Conservation (phyloP, 2,329 filamentous ascomycete species). For the Amesomyces nigricolor region DNA sequence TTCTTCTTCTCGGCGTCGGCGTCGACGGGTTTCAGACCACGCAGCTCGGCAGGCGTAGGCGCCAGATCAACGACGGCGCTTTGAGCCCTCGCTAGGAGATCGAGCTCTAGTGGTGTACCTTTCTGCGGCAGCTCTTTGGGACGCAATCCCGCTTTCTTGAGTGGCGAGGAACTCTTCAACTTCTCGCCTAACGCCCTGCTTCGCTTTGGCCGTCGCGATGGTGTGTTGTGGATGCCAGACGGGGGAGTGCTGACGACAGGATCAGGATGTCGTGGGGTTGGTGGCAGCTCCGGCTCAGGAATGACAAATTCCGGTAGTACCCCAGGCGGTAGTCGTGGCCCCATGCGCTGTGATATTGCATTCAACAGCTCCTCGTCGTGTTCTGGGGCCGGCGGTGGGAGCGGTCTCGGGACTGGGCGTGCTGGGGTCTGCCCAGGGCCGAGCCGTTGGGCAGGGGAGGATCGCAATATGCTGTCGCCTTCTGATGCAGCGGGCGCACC, state of each 20-base stretch:
- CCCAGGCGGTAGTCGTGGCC: slow-evolving; percentile 33
- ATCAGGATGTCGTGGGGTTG: slow-evolving; percentile 49
- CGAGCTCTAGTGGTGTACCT: neutral
- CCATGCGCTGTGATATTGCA: slow-evolving; percentile 35
- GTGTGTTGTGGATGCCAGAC: slow-evolving; percentile 54
- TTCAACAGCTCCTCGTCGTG: slow-evolving; percentile 40
- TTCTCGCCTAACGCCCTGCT: slow-evolving; percentile 35
- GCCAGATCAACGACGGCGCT: slow-evolving; percentile 17
- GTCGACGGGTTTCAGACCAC: slow-evolving; percentile 38
- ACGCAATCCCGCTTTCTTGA: slow-evolving; percentile 38
- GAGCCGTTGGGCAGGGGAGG: slow-evolving; percentile 28
- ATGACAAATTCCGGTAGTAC: slow-evolving; percentile 30
- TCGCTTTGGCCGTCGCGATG: slow-evolving; percentile 45
- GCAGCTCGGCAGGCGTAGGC: slow-evolving; percentile 31
- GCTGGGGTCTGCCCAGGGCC: slow-evolving; percentile 35
- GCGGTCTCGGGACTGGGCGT: slow-evolving; percentile 41
- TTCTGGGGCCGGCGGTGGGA: slow-evolving; percentile 41
- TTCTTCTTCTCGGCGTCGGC: slow-evolving; percentile 46
- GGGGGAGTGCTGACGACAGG: slow-evolving; percentile 51
- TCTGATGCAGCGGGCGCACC: neutral
- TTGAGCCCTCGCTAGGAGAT: slow-evolving; percentile 6
- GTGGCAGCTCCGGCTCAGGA: slow-evolving; percentile 61
- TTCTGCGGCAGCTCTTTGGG: slow-evolving; percentile 3
- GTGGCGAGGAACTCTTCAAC: slow-evolving; percentile 47
- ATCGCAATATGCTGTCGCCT: slow-evolving; percentile 20